Evolutionary conservation across 306 rosid species (phyloP), one percentile per base, ranked within the genome.

Genomic region (Vachellia collinsii): DNA sequence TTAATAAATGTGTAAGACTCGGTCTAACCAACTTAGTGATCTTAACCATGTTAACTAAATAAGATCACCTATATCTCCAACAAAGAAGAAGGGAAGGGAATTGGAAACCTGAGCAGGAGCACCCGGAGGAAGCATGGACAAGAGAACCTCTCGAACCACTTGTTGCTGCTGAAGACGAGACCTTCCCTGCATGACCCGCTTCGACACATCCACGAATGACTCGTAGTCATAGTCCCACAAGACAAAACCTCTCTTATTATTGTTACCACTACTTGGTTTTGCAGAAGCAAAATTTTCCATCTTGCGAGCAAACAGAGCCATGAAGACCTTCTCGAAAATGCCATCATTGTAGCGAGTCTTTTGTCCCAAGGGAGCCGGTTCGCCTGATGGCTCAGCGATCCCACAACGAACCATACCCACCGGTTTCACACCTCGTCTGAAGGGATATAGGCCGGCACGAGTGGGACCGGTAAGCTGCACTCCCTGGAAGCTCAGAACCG

Each of bases 51-150:
- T 29, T 29, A 29, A 29, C 34, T 29, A 29, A 29, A 29, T 29
- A 29, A 29, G 34, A 29, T 29, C 34, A 29, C 34, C 1, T 29
- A 29, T 29, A 29, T 29, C 34, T 29, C 34, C 34, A 29, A 29
- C 34, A 12, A 3, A 62, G 4, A 63, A 65, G 23, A 3, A 16
- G 3, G 6, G 23, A 37, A 37, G 43, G 38, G 70, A 16, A 64
- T 14, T 34, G 44, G 13, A 41, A 39, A 95, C 99, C 98, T 93
- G 98, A 80, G 94, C 99, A 69, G 99, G 99, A 71, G 99, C 99
- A 82, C 98, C 99, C 58, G 99, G 98, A 75, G 99, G 99, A 71
- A 95, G 92, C 96, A 95, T 95, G 61, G 99, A 93, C 29, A 93
- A 76, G 82, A 95, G 97, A 47, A 95, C 99, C 75, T 91, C 83